Evolutionary conservation across 768 basidiomycete species (phyloP).

Genomic region (Strobilomyces dryophilus): DNA sequence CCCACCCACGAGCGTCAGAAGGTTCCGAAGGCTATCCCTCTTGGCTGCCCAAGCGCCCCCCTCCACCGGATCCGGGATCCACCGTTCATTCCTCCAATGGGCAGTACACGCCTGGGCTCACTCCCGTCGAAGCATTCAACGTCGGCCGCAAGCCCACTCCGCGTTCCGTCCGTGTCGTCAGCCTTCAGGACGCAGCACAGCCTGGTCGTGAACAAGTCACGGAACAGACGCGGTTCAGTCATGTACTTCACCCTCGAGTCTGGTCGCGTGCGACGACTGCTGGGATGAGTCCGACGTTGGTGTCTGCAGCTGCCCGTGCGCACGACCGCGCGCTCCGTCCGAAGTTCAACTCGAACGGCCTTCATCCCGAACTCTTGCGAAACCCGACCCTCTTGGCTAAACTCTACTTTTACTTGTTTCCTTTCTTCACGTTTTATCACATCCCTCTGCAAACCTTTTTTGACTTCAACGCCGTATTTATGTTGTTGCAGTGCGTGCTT

Average conservation of each 20-base stretch:
- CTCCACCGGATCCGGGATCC: slow-evolving; percentile 69
- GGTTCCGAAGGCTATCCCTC: slow-evolving; percentile 72
- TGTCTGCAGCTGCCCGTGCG: slow-evolving; percentile 35
- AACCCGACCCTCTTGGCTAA: slow-evolving; percentile 52
- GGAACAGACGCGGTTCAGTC: slow-evolving; percentile 45
- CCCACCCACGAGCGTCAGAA: slow-evolving; percentile 35
- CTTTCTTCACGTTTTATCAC: slow-evolving; percentile 68
- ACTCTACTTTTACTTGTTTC: slow-evolving; percentile 65
- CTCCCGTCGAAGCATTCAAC: slow-evolving; percentile 25
- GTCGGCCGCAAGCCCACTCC: slow-evolving; percentile 78
- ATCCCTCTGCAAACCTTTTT: slow-evolving; percentile 77
- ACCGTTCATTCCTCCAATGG: slow-evolving; percentile 59
- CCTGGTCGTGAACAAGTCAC: slow-evolving; percentile 43
- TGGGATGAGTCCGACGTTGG: slow-evolving; percentile 39
- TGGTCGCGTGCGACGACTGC: slow-evolving; percentile 58
- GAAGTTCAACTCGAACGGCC: slow-evolving; percentile 59
- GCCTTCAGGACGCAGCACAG: slow-evolving; percentile 49
- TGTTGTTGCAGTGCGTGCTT: slow-evolving; percentile 71
- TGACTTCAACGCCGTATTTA: slow-evolving; percentile 85
- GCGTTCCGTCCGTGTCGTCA: slow-evolving; percentile 79
- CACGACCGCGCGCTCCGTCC: slow-evolving; percentile 46
- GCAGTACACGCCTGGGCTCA: slow-evolving; percentile 30
- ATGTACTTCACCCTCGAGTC: slow-evolving; percentile 41
- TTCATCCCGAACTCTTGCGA: slow-evolving; percentile 66
- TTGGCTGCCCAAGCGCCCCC: slow-evolving; percentile 79